These are phyloP conservation scores for Chenopodium album DNA, from an alignment of 148 eudicot species.

Conservation along the genomic window DNA sequence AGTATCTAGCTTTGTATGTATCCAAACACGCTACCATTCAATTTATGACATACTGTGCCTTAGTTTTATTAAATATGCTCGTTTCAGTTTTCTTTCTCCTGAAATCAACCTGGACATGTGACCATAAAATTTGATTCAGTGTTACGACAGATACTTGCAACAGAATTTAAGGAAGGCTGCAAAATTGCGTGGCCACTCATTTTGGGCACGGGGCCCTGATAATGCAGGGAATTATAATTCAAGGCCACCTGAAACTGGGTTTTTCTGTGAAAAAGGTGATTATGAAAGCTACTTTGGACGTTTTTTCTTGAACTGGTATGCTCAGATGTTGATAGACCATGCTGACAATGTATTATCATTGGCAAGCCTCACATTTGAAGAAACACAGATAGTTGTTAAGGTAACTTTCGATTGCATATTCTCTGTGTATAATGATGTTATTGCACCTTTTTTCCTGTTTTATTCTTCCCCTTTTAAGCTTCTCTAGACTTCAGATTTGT, in stretches of 20 bases:
- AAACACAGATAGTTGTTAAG: slow-evolving; percentile 53
- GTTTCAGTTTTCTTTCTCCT: not conserved
- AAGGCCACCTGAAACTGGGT: slow-evolving; percentile 58
- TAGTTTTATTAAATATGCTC: not conserved
- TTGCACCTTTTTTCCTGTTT: not conserved
- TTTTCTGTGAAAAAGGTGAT: slow-evolving; percentile 68
- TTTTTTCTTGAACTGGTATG: slow-evolving; percentile 67
- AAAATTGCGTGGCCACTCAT: slow-evolving; percentile 57
- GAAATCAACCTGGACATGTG: slow-evolving; percentile 10
- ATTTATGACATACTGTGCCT: not conserved
- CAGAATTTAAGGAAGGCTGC: slow-evolving; percentile 65
- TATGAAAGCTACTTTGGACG: slow-evolving; percentile 71
- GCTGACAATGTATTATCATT: slow-evolving; percentile 58
- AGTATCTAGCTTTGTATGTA: not conserved
- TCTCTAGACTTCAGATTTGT: not conserved
- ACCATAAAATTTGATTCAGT: slow-evolving; percentile 34
- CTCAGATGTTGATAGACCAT: slow-evolving; percentile 54
- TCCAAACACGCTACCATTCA: not conserved
- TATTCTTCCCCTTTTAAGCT: not conserved
- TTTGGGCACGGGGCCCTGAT: slow-evolving; percentile 70
- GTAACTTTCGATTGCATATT: slow-evolving; percentile 27
- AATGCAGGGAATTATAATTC: slow-evolving; percentile 69
- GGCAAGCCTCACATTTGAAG: slow-evolving; percentile 66
- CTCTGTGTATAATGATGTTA: not conserved
- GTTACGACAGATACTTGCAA: slow-evolving; percentile 63